These are phyloP conservation scores for Cercospora sojina DNA, from an alignment of 2,329 filamentous ascomycete species.

Conservation along the genomic window DNA sequence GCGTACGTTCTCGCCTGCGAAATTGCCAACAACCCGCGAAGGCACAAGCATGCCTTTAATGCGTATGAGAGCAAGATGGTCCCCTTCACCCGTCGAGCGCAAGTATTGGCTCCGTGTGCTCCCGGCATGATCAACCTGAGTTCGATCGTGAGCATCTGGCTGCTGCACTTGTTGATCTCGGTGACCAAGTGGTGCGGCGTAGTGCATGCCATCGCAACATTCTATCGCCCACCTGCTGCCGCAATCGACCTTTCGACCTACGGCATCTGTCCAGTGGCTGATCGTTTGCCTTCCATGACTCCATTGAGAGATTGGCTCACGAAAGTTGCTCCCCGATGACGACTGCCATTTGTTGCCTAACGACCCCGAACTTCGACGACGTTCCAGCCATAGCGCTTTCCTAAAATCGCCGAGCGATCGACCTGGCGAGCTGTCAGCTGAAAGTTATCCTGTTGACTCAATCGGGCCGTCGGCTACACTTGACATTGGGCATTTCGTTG, in stretches of 20 bases:
- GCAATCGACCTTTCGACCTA: constrained; percentile 20
- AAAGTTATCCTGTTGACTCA: neutral
- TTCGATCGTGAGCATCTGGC: constrained; percentile 27
- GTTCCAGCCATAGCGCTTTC: neutral
- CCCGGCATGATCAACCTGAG: constrained; percentile 34
- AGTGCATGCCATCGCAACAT: constrained; percentile 12
- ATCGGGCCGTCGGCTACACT: neutral
- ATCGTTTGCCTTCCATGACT: neutral
- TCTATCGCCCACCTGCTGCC: constrained; percentile 17
- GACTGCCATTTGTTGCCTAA: neutral
- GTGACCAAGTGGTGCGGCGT: constrained; percentile 18
- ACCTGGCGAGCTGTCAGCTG: neutral
- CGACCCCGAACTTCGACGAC: neutral
- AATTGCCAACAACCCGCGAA: constrained; percentile 22
- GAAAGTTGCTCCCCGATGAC: neutral
- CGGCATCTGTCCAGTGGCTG: neutral
- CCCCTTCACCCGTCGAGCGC: constrained; percentile 30
- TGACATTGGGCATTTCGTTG: neutral
- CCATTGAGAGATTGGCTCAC: neutral
- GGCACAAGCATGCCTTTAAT: constrained; percentile 26
- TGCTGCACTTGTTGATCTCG: constrained; percentile 20
- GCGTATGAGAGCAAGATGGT: constrained; percentile 33
- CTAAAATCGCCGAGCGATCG: neutral
- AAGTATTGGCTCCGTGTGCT: constrained; percentile 34
- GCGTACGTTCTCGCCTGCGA: constrained; percentile 37